These are phyloP conservation scores for Daedalea quercina DNA, from an alignment of 768 basidiomycete species.

Conservation along the genomic window DNA sequence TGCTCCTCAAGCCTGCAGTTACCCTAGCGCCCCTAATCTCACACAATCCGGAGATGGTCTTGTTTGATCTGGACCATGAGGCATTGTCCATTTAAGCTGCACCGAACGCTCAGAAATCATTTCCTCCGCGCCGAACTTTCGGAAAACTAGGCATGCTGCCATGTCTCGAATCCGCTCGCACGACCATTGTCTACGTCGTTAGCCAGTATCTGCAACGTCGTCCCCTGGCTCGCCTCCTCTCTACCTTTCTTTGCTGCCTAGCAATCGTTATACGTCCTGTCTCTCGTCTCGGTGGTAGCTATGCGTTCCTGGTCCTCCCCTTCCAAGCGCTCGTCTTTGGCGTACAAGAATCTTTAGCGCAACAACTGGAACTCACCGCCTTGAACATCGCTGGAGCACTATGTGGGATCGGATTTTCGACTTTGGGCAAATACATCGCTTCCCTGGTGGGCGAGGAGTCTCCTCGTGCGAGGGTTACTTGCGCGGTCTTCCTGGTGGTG, in stretches of 20 bases:
- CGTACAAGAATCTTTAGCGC: constrained; percentile 38
- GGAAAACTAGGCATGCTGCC: no score
- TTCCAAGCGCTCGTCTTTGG: constrained; percentile 43
- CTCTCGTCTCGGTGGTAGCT: constrained; percentile 30
- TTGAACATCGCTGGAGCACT: constrained; percentile 38
- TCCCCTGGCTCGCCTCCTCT: constrained; percentile 34
- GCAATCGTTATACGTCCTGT: constrained; percentile 34
- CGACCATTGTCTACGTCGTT: background rate
- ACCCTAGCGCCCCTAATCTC: no score
- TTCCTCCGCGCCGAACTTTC: background rate
- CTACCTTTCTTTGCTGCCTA: constrained; percentile 35
- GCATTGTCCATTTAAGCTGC: background rate
- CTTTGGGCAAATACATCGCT: constrained; percentile 28
- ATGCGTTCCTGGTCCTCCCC: constrained; percentile 30
- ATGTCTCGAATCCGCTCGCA: background rate
- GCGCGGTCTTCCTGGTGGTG: constrained; percentile 33
- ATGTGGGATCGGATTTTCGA: constrained; percentile 31
- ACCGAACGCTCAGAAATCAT: background rate
- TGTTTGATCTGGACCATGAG: background rate
- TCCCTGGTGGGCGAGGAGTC: constrained; percentile 21
- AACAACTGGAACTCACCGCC: constrained; percentile 39
- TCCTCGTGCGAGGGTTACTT: constrained; percentile 26
- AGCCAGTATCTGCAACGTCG: constrained; percentile 22
- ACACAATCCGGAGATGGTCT: background rate
- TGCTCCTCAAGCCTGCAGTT: no score